Conservation (phyloP, 2,329 filamentous ascomycete species). For the Amauroascus niger region DNA sequence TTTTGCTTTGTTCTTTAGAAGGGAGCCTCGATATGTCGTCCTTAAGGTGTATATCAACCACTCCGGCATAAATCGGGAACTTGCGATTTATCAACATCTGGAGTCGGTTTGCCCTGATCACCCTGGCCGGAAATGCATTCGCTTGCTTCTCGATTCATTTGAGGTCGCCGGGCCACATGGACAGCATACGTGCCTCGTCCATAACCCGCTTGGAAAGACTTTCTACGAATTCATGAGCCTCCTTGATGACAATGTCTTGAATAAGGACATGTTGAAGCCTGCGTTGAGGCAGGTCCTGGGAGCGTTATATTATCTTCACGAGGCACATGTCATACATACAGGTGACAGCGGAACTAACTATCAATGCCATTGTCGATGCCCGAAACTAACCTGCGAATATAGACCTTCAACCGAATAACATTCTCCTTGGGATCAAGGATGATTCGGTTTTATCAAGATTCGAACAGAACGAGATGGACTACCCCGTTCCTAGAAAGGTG, state of each 20-base stretch:
- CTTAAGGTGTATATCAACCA: not conserved
- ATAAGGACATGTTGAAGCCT: conserved; percentile 20
- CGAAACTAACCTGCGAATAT: not conserved
- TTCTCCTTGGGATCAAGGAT: conserved; percentile 26
- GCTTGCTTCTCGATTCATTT: conserved; percentile 14
- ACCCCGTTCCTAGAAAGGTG: conserved; percentile 24
- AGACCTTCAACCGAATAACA: conserved; percentile 29
- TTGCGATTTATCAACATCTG: conserved; percentile 2
- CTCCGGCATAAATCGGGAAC: not conserved
- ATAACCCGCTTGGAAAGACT: conserved; percentile 3
- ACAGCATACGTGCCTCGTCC: conserved; percentile 12
- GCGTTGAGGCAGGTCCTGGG: conserved; percentile 20
- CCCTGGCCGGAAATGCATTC: not conserved
- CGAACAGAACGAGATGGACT: conserved; percentile 23
- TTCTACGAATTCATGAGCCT: not conserved
- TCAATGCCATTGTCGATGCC: not conserved
- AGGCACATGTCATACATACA: conserved; percentile 21
- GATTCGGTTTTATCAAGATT: conserved; percentile 23
- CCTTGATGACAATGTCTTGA: conserved; percentile 17
- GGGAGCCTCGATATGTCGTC: not conserved
- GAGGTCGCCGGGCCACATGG: conserved; percentile 9
- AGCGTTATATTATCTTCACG: conserved; percentile 26
- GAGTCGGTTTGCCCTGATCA: not conserved
- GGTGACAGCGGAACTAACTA: conserved; percentile 20
- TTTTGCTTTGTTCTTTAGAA: not conserved